These are phyloP conservation scores for Avena insularis DNA, from an alignment of 176 grass and related monocot species.

Conservation along the genomic window DNA sequence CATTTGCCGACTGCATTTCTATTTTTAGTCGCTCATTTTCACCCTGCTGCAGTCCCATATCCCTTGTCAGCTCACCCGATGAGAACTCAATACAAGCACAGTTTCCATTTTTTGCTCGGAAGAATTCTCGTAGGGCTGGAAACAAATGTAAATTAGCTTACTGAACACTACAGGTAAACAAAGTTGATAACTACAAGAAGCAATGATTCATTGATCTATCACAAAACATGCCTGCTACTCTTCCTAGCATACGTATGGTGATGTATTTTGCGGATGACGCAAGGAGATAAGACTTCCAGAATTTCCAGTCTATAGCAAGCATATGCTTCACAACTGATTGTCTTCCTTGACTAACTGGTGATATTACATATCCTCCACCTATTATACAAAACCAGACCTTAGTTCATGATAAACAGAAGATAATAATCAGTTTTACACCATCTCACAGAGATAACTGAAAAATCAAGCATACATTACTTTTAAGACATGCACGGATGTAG, in stretches of 20 bases:
- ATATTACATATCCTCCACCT: conserved; percentile 99
- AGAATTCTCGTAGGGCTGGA: conserved; percentile 91
- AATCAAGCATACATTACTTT: conserved; percentile 98
- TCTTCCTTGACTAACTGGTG: conserved; percentile 86
- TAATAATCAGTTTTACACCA: background rate
- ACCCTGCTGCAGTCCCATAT: conserved; percentile 56
- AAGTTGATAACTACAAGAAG: conserved; percentile 7
- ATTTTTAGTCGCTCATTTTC: conserved; percentile 57
- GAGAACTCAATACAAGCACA: conserved; percentile 76
- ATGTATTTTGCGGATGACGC: conserved; percentile 80
- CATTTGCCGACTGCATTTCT: conserved; percentile 58
- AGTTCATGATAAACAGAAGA: conserved; percentile 26
- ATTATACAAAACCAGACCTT: conserved; percentile 41
- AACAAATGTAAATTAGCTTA: conserved; percentile 31
- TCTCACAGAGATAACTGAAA: conserved; percentile 33
- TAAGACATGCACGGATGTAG: conserved; percentile 92
- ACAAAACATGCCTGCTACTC: conserved; percentile 77
- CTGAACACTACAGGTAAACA: conserved; percentile 3
- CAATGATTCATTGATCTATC: conserved; percentile 37
- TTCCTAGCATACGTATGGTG: conserved; percentile 84
- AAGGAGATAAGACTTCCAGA: conserved; percentile 89
- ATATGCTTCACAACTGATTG: conserved; percentile 97
- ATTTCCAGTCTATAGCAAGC: conserved; percentile 99
- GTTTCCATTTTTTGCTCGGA: conserved; percentile 83
- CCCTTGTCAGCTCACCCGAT: conserved; percentile 72